phyloP scores from a whole-genome alignment of 768 basidiomycete species.

The Rhizopogon sp. region DNA sequence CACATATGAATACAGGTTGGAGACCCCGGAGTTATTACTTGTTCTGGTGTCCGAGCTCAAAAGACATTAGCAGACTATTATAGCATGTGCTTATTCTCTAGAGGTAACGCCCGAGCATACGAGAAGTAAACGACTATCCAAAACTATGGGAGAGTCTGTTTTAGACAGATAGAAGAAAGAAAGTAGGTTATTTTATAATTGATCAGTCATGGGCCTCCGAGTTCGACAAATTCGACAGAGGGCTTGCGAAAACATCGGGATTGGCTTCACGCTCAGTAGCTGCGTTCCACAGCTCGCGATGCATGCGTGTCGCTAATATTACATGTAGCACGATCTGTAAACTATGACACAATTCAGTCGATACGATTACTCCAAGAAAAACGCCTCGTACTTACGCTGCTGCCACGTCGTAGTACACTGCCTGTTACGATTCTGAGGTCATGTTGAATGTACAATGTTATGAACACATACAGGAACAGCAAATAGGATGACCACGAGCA shows the following conservation, averaged over 20 bases:
- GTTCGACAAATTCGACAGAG: not conserved
- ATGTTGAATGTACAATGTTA: not conserved
- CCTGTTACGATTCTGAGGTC: not conserved
- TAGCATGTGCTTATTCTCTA: too few species aligned
- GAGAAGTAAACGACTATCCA: too few species aligned
- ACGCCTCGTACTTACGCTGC: not conserved
- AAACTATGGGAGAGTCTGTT: too few species aligned
- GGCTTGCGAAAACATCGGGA: not conserved
- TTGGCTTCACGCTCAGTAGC: not conserved
- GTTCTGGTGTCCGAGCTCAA: too few species aligned
- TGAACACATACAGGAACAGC: not conserved
- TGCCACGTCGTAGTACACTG: not conserved
- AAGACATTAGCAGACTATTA: too few species aligned
- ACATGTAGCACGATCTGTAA: not conserved
- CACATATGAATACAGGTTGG: too few species aligned
- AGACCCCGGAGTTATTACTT: too few species aligned
- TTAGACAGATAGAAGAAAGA: not conserved
- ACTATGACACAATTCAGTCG: not conserved
- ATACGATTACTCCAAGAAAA: not conserved
- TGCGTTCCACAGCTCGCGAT: not conserved
- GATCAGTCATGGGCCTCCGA: not conserved
- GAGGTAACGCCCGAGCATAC: too few species aligned
- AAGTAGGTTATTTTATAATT: too few species aligned
- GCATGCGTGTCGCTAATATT: not conserved
- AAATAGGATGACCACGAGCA: too few species aligned